Conservation (phyloP, 495 filamentous ascomycete species). For the Tuber melanosporum region DNA sequence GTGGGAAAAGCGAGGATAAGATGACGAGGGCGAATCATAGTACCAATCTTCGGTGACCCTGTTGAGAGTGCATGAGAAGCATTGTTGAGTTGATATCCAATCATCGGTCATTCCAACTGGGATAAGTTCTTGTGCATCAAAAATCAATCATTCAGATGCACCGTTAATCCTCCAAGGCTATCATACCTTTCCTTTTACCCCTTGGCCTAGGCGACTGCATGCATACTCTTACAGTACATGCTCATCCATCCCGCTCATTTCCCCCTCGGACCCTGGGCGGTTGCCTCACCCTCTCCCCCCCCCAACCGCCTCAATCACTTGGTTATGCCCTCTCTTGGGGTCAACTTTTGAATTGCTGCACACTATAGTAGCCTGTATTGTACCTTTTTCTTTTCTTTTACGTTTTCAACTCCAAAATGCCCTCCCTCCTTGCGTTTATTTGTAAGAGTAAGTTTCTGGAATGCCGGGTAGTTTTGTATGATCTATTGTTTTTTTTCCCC, state of each 20-base stretch:
- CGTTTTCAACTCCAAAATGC: background rate
- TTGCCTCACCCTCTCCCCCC: slow-evolving; percentile 19
- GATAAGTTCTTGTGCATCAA: slow-evolving; percentile 23
- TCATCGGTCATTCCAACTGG: slow-evolving; percentile 11
- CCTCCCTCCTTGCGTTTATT: background rate
- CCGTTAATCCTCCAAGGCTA: slow-evolving; percentile 29
- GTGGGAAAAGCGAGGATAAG: background rate
- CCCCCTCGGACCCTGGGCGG: background rate
- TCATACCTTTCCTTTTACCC: slow-evolving; percentile 27
- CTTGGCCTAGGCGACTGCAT: slow-evolving; percentile 21
- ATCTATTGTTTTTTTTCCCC: slow-evolving; percentile 2
- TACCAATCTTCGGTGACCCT: background rate
- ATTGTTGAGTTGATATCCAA: slow-evolving; percentile 1
- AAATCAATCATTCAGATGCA: slow-evolving; percentile 24
- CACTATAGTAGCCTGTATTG: background rate
- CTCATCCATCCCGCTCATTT: background rate
- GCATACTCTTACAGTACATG: slow-evolving; percentile 11
- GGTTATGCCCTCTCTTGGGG: slow-evolving; percentile 23
- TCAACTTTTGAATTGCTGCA: background rate
- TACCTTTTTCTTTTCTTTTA: slow-evolving; percentile 6
- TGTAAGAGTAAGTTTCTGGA: background rate
- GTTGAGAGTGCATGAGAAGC: background rate
- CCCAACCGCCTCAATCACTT: slow-evolving; percentile 18
- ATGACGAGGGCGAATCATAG: background rate
- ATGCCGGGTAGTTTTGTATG: background rate